A percentile compares a stretch with the other conserved stretches of the same genome.
Conservation (phyloP, 345 rosid genomes). For the Eucalyptus curtisii region DNA sequence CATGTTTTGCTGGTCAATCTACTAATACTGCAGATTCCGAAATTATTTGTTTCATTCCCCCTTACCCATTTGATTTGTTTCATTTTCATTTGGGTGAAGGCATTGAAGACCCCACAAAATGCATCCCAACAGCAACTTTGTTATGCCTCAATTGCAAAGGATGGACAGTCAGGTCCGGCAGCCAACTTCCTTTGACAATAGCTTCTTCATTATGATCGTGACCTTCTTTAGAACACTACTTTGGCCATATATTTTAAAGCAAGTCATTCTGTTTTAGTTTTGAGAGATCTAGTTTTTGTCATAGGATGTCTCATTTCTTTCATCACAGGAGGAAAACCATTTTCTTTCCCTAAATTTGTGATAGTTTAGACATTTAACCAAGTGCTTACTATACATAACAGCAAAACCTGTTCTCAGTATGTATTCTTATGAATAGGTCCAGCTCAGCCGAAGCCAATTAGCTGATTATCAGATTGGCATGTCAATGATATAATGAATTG, state of each 20-base stretch:
- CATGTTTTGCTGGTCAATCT: neutral
- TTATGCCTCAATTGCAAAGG: constrained; percentile 42
- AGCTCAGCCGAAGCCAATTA: neutral
- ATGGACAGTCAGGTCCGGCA: constrained; percentile 42
- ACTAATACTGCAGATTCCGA: neutral
- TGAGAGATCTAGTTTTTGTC: neutral
- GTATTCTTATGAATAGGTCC: neutral
- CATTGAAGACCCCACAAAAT: constrained; percentile 17
- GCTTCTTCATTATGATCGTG: neutral
- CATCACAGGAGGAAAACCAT: neutral
- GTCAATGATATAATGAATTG: neutral
- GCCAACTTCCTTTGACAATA: constrained; percentile 3
- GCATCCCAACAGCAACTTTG: constrained; percentile 57
- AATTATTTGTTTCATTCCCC: neutral
- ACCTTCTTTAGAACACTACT: neutral
- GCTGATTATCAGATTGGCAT: neutral
- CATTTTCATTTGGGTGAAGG: constrained; percentile 15
- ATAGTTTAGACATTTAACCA: neutral
- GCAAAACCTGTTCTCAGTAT: neutral
- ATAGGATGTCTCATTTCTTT: neutral
- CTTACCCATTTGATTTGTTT: neutral
- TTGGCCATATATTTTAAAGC: neutral
- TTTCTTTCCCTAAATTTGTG: neutral
- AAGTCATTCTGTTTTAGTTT: neutral
- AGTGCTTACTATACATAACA: neutral